phyloP scores from a whole-genome alignment of 345 rosid genomes.

The Eucalyptus microcorys region DNA sequence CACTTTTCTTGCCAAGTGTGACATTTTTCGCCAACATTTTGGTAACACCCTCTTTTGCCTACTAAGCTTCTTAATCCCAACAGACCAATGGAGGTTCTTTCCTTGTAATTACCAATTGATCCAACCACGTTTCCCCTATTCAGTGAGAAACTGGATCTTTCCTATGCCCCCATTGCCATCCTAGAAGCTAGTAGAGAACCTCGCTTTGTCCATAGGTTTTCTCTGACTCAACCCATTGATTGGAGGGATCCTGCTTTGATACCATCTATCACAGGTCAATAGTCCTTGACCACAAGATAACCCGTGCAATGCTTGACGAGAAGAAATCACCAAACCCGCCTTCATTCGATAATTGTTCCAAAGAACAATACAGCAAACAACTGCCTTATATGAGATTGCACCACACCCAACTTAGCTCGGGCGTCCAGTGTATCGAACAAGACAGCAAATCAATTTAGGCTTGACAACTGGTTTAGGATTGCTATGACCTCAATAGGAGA shows the following conservation, averaged over 20 bases:
- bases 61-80: no score
- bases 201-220: accelerated
- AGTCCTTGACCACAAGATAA: accelerated
- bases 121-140: no score
- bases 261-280: accelerated
- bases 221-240: accelerated
- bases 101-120: accelerated
- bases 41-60: no score
- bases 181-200: accelerated
- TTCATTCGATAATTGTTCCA: accelerated
- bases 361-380: accelerated
- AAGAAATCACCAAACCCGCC: accelerated
- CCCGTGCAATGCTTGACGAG: accelerated
- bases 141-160: accelerated
- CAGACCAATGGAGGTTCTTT: no score
- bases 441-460: no score
- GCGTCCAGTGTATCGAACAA: accelerated
- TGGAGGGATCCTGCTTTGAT: accelerated
- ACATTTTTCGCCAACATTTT: no score
- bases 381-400: no score
- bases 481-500: no score
- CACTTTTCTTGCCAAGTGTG: accelerated
- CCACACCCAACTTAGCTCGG: accelerated
- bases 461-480: accelerated
- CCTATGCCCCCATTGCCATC: accelerated